A percentile compares a stretch with the other conserved stretches of the same genome.
Conservation (phyloP, 2,329 filamentous ascomycete species). For the Fusarium foetens region DNA sequence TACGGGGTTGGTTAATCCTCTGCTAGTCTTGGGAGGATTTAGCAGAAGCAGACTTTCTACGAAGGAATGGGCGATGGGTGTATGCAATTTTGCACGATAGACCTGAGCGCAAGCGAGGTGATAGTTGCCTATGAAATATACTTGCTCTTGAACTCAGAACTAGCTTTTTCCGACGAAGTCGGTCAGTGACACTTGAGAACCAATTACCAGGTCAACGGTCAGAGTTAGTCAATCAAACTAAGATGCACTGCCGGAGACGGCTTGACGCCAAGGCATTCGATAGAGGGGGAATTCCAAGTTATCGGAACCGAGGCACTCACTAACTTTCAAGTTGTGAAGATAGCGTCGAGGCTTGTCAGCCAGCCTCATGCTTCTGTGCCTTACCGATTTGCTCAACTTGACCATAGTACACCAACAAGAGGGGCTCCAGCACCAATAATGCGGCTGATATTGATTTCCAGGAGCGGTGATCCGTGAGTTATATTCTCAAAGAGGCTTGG, state of each 20-base stretch:
- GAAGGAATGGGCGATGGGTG: slow-evolving; percentile 16
- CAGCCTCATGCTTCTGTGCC: slow-evolving; percentile 27
- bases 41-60: not conserved
- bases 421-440: slow-evolving; percentile 1
- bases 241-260: slow-evolving; percentile 8
- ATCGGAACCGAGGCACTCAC: slow-evolving; percentile 14
- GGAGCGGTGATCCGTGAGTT: slow-evolving; percentile 11
- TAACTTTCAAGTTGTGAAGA: slow-evolving; percentile 5
- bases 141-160: slow-evolving; percentile 6
- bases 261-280: slow-evolving; percentile 9
- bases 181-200: not conserved
- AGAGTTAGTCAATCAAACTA: not conserved
- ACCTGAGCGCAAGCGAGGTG: slow-evolving; percentile 28
- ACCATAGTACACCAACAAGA: not conserved
- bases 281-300: slow-evolving; percentile 11
- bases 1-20: slow-evolving; percentile 9
- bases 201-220: slow-evolving; percentile 4
- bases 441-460: slow-evolving; percentile 15
- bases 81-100: slow-evolving; percentile 11
- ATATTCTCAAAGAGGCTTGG: slow-evolving; percentile 26
- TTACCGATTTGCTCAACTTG: slow-evolving; percentile 15
- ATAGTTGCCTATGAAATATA: slow-evolving; percentile 22
- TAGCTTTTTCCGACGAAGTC: slow-evolving; percentile 1
- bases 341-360: slow-evolving; percentile 23
- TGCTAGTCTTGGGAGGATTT: slow-evolving; percentile 7